Base-by-base conservation (phyloP, 2,329 filamentous ascomycete genomes). In the Geoglossum cookeanum region DNA sequence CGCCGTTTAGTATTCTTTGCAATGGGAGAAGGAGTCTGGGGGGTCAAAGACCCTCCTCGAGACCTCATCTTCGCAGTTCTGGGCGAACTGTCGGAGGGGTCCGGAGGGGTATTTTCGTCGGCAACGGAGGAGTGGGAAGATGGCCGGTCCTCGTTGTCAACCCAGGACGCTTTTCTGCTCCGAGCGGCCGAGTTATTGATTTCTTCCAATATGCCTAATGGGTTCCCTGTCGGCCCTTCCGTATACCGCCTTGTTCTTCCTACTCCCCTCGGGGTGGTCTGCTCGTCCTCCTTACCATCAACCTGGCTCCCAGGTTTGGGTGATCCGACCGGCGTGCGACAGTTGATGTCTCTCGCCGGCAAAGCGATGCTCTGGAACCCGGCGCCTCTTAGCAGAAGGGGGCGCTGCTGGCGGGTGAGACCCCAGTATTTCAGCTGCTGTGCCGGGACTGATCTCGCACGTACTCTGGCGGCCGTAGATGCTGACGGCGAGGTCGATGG, bases 1-100 rank as follows among this genome's bases (percentile, higher is more conserved):
- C 49, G 49, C 11, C n/a, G 35, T n/a, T 53, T 53, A 5, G 17
- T 27, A 17, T 45, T 15, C 29, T 53, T 53, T 4, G 29, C 13
- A 37, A 53, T 53, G 11, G 49, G 49, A 53, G 49, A 53, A 53
- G 49, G 49, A 7, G 49, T 53, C n/a, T 53, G 49, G 22, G 49
- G 49, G 15, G 30, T 53, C 49, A 53, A 9, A 37, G 49, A 35
- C 1, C 32, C 49, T n/a, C 49, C 49, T 9, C 33, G 49, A 53
- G 49, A 53, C 15, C 49, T 32, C 49, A 53, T 53, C 30, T 17
- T 53, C 3, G 15, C 30, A 2, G 49, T 11, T 37, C 17, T 53
- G 8, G 33, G 22, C 17, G 9, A 22, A 35, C 11, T 32, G 15
- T 17, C 32, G 49, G 15, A 11, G 9, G 3, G 32, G 7, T 17